Evolutionary conservation across 805 yeast genomes (phyloP).

Genomic region (Vanderwaltozyma polyspora): DNA sequence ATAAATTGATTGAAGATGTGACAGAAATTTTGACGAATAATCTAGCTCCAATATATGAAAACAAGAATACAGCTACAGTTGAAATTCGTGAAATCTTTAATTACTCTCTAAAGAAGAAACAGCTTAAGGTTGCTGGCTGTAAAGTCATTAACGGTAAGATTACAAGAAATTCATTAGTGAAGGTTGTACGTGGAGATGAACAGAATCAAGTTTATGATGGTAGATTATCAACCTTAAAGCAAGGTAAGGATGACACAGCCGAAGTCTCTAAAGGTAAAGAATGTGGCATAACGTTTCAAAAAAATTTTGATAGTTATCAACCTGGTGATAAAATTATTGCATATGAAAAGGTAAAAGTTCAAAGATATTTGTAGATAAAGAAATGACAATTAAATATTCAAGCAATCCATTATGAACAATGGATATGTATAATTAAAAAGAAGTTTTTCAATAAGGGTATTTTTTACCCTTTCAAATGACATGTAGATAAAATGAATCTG

Average conservation of each 20-base stretch:
- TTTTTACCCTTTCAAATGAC: no score
- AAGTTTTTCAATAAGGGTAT: no score
- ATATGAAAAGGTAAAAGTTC: constrained; percentile 52
- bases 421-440: no score
- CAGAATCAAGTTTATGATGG: constrained; percentile 42
- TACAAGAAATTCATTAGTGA: constrained; percentile 45
- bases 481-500: no score
- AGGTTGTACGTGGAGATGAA: constrained; percentile 41
- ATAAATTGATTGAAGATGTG: constrained; percentile 78
- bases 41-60: constrained; percentile 56
- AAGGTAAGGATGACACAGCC: constrained; percentile 64
- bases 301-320: constrained; percentile 51
- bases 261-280: constrained; percentile 80
- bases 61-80: constrained; percentile 54
- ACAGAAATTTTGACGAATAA: constrained; percentile 47
- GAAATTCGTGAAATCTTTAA: constrained; percentile 62
- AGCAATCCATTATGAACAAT: neutral
- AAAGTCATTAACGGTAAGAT: constrained; percentile 61
- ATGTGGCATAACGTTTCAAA: constrained; percentile 71
- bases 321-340: constrained; percentile 70
- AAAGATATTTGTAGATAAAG: constrained; percentile 36
- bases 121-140: constrained; percentile 74
- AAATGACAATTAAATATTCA: constrained; percentile 7
- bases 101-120: constrained; percentile 49
- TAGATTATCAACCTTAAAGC: constrained; percentile 59